Evolutionary conservation across 345 rosid genomes (phyloP), one percentile per base, ranked within the genome.

Genomic region (Diplotaxis tenuifolia): DNA sequence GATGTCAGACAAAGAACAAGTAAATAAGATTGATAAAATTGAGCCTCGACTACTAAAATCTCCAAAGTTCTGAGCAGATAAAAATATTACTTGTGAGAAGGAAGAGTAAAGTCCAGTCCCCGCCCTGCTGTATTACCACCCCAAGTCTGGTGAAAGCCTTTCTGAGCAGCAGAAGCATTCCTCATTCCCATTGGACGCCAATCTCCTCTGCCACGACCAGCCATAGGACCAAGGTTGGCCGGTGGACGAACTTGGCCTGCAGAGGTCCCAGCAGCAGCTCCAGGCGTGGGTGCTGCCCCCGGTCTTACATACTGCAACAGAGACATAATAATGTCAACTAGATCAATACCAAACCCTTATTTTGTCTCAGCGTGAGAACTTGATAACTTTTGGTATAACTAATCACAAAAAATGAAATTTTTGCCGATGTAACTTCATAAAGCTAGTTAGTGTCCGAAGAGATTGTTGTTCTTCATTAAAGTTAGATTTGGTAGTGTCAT

Each of bases 161-260:
- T 96, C 79, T 89, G 99, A 84, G 88, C 73, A 47, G 85, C 61
- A 72, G 90, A 72, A 80, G 77, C 87, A 83, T 74, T 75, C 82
- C 89, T 90, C 75, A 84, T 81, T 75, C 91, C 98, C 62, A 71
- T 14, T 62, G 92, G 90, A 65, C 98, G 88, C 98, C 96, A 90
- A 45, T 96, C 99, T 76, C 97, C 96, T 81, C 98, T 90, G 54
- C 97, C 98, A 68, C 98, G 94, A 73, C 96, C 98, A 82, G 84
- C 79, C 78, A 80, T 73, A 36, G 84, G 81, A 78, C 79, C 89
- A 77, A 85, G 68, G 73, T 79, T 89, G 16, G 79, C 75, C 12
- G 84, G 84, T 62, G 97, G 99, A 68, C 93, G 98, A 75, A 84
- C 81, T 84, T 89, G 98, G 73, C 90, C 89, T 38, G 92, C 75